These are phyloP conservation scores for Vararia minispora DNA, from an alignment of 768 basidiomycete species.

Conservation along the genomic window DNA sequence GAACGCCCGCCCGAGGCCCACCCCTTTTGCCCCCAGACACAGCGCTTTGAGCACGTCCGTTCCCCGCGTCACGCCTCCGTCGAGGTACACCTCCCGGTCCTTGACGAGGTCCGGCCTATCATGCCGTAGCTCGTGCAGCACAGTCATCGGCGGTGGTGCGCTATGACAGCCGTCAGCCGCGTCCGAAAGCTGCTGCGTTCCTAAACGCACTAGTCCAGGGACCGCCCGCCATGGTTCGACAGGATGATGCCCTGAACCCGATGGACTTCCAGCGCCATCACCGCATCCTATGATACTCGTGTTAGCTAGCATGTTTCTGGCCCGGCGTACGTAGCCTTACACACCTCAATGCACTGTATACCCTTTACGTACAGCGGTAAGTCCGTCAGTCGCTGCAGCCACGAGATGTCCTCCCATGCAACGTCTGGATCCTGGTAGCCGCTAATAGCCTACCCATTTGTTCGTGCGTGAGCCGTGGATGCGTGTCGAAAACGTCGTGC, in stretches of 20 bases:
- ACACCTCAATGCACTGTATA: constrained; percentile 34
- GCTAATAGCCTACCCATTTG: constrained; percentile 16
- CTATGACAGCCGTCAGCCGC: constrained; percentile 13
- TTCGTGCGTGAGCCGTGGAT: constrained; percentile 2
- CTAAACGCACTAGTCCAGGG: constrained; percentile 29
- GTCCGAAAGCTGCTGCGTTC: not conserved
- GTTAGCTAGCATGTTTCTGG: constrained; percentile 1
- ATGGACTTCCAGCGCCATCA: constrained; percentile 28
- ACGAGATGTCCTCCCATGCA: constrained; percentile 24
- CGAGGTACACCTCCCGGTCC: constrained; percentile 30
- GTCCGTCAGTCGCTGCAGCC: constrained; percentile 28
- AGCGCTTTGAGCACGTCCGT: constrained; percentile 39
- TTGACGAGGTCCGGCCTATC: constrained; percentile 28
- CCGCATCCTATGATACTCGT: constrained; percentile 25
- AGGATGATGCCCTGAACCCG: constrained; percentile 36
- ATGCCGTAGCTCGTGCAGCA: constrained; percentile 32
- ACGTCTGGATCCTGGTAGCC: constrained; percentile 24
- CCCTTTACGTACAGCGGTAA: constrained; percentile 35
- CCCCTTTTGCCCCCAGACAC: constrained; percentile 35
- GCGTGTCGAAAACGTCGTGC: not conserved
- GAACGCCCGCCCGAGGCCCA: constrained; percentile 34
- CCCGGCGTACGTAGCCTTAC: no score
- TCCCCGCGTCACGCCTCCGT: constrained; percentile 34
- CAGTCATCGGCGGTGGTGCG: constrained; percentile 31
- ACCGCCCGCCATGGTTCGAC: constrained; percentile 39